Evolutionary conservation across 2,329 filamentous ascomycete species (phyloP), one percentile per base, ranked within the genome.

Genomic region (Blastomyces percursus): DNA sequence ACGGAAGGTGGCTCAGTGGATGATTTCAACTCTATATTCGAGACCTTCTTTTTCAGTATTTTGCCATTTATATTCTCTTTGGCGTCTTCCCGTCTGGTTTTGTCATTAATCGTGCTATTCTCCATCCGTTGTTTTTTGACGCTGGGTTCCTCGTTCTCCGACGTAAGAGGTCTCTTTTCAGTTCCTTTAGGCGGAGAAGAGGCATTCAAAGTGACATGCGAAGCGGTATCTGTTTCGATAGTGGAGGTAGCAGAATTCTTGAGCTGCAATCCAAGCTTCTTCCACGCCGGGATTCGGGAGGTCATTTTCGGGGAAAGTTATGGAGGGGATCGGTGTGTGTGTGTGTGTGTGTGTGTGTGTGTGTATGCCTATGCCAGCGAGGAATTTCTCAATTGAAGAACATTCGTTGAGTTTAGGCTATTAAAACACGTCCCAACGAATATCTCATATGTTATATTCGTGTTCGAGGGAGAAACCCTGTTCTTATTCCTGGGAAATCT

Each of bases 261-360:
- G 67, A 86, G 73, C 72, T 83, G 83, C 64, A 86, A 74, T 48
- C 84, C 84, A 61, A 86, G 75, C 69, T 80, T 77, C 71, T 84
- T 84, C 84, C 84, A 86, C 62, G 84, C 84, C 40, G 84, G 84
- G 58, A 82, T 72, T 51, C 57, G 65, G 32, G 57, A 32, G 24
- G 55, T 24, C 42, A 59, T 60, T n/a, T 32, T 38, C 44, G 16
- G 50, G 21, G 14, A 3, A 3, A 4, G 48, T 35, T 21, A 21
- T 5, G n/a, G 19, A 16, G 8, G 24, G 54, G n/a, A 19, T 40
- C 16, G 3, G 6, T 19, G 27, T 9, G 7, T 48, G n/a, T 48
- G 38, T 60, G 3, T 19, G 16, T 4, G 9, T 21, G 4, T 32
- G 38, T 19, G 27, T 9, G 7, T 48, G n/a, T 48, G 38, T 60